These are phyloP conservation scores for Scheffersomyces cryptocercus DNA, from an alignment of 1,139 yeast genomes.

Conservation along the genomic window DNA sequence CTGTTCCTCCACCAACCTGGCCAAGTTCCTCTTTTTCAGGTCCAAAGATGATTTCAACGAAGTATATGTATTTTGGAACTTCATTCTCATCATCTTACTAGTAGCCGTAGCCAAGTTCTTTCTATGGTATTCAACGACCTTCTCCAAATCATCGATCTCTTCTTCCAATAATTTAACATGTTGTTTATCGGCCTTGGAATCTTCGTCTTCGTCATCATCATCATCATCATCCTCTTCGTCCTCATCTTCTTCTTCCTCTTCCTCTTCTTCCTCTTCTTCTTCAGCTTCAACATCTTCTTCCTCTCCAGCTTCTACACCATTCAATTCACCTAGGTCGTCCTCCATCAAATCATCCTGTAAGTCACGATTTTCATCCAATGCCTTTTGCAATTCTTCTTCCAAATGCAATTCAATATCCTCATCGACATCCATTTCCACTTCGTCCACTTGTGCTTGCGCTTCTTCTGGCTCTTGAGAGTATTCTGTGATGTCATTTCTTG, in stretches of 20 bases:
- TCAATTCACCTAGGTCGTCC: conserved; percentile 15
- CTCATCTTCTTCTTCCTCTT: conserved; percentile 28
- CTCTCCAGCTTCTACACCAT: conserved; percentile 14
- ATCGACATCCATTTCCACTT: conserved; percentile 11
- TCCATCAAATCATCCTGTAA: conserved; percentile 10
- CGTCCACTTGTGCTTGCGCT: conserved; percentile 19
- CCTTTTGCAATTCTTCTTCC: conserved; percentile 45
- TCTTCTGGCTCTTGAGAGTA: conserved; percentile 4
- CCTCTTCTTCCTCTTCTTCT: conserved; percentile 21
- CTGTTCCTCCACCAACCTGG: conserved; percentile 32
- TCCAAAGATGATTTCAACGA: conserved; percentile 84
- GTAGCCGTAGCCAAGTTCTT: conserved; percentile 75
- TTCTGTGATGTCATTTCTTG: conserved; percentile 1
- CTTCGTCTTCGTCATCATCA: conserved; percentile 33
- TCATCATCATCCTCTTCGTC: conserved; percentile 31
- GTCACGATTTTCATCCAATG: conserved; percentile 25
- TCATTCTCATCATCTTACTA: conserved; percentile 83
- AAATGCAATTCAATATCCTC: conserved; percentile 21
- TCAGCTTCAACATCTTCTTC: conserved; percentile 13
- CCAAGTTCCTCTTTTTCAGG: conserved; percentile 71
- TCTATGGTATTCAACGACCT: conserved; percentile 75
- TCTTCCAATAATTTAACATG: conserved; percentile 80
- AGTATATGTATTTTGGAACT: conserved; percentile 79
- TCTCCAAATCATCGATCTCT: conserved; percentile 80
- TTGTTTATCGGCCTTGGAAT: conserved; percentile 45